These are phyloP conservation scores for Wickerhamomyces queroliae DNA, from an alignment of 805 yeast genomes.

Conservation along the genomic window DNA sequence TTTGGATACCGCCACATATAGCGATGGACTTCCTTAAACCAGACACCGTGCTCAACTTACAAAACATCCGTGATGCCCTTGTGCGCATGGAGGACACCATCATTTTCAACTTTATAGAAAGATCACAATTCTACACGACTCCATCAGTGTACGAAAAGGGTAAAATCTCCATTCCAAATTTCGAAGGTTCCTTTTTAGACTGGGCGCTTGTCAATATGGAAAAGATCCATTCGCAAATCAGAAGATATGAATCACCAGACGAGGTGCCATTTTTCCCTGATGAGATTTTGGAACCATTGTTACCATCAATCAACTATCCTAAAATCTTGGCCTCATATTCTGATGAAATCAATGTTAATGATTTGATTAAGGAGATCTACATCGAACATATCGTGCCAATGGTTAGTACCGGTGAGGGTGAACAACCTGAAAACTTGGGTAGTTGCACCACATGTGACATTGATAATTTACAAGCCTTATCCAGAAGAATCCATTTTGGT, in stretches of 20 bases:
- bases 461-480: conserved; percentile 79
- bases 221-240: conserved; percentile 65
- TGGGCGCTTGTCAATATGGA: conserved; percentile 81
- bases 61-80: conserved; percentile 77
- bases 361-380: conserved; percentile 61
- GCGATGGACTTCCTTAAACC: conserved; percentile 82
- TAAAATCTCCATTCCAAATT: conserved; percentile 56
- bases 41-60: conserved; percentile 71
- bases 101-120: conserved; percentile 84
- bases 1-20: too few relatives aligned
- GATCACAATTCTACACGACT: conserved; percentile 80
- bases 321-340: conserved; percentile 69
- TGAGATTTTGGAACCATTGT: conserved; percentile 53
- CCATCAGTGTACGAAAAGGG: conserved; percentile 65
- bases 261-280: conserved; percentile 86
- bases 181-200: conserved; percentile 78
- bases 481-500: conserved; percentile 94
- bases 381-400: conserved; percentile 70
- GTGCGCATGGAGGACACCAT: conserved; percentile 96
- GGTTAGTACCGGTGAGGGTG: conserved; percentile 59
- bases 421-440: conserved; percentile 82
- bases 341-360: conserved; percentile 70
- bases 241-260: conserved; percentile 93
- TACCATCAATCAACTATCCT: conserved; percentile 80
- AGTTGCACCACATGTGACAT: conserved; percentile 82